These are phyloP conservation scores for Cutaneotrichosporon sp. DNA, from an alignment of 1,284 basidiomycete genomes.

Conservation along the genomic window DNA sequence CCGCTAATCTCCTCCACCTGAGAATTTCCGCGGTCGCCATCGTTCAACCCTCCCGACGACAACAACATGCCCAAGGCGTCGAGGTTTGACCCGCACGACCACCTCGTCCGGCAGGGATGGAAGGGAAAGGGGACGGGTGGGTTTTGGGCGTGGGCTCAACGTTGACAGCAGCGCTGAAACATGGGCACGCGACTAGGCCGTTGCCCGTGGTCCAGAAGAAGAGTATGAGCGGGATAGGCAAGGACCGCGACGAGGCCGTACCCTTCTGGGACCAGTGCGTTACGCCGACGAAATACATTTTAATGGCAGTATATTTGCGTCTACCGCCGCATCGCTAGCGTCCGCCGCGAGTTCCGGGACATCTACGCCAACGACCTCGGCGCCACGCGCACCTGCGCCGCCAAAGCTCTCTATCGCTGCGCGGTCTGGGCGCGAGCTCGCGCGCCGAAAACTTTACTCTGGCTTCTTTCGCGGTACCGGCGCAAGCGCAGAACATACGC, in stretches of 20 bases:
- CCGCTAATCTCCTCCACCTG: background rate
- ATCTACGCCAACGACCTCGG: constrained; percentile 32
- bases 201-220: constrained; percentile 77
- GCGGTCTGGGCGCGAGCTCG: constrained; percentile 68
- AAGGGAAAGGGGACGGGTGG: constrained; percentile 63
- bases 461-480: constrained; percentile 72
- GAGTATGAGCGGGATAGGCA: constrained; percentile 73
- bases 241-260: constrained; percentile 85
- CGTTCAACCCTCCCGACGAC: background rate
- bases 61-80: constrained; percentile 50
- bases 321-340: constrained; percentile 69
- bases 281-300: too few species aligned
- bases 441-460: constrained; percentile 66
- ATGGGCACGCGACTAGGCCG: constrained; percentile 54
- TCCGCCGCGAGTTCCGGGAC: constrained; percentile 42
- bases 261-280: constrained; percentile 97
- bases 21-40: background rate
- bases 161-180: constrained; percentile 40
- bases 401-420: constrained; percentile 55
- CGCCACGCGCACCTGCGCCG: constrained; percentile 35
- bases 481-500: constrained; percentile 52
- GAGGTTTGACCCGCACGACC: constrained; percentile 64
- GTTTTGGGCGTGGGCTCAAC: constrained; percentile 14
- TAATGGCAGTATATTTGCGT: constrained; percentile 61
- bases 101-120: constrained; percentile 81